Evolutionary conservation across 768 basidiomycete species (phyloP), one percentile per base, ranked within the genome.

Genomic region (Boletus speciosus): DNA sequence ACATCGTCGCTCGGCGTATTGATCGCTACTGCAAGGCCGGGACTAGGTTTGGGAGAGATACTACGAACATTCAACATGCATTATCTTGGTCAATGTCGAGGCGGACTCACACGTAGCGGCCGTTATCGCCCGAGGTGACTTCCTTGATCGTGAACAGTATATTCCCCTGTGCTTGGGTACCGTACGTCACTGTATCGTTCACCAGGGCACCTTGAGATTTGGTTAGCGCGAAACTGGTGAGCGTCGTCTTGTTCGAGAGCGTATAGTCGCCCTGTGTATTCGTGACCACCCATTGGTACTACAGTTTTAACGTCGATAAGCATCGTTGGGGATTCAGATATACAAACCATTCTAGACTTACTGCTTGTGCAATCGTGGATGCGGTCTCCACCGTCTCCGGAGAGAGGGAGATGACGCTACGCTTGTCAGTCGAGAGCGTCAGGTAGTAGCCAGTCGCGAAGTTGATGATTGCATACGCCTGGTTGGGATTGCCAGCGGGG

Each of bases 221-320:
- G 16, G 47, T 55, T 15, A 55, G 49, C 11, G 47, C 49, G 35
- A 60, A 51, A 12, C 19, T 25, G 11, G 32, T 32, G 6, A 52
- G 11, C 6, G 7, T 21, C 6, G 7, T 29, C 38, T 48, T 55
- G 42, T 60, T 55, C 8, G 58, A 46, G 23, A 55, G 49, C 0
- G 52, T 48, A 36, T 50, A 55, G 37, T 55, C n/a, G 11, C 45
- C 52, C n/a, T 45, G 47, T 5, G 2, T 3, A 7, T 48, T 60
- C 14, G 42, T 32, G 29, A 59, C 4, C 29, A n/a, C n/a, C 57
- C 58, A 59, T 44, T 51, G 52, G 34, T 39, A 59, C 58, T 59
- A 39, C 19, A 16, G 34, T 23, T 41, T 36, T 6, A 11, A 14
- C 42, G 12, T 47, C 52, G 16, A 44, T 15, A 29, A 37, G 19